Evolutionary conservation across 1,139 yeast species (phyloP).

Genomic region (Torulaspora globosa): DNA sequence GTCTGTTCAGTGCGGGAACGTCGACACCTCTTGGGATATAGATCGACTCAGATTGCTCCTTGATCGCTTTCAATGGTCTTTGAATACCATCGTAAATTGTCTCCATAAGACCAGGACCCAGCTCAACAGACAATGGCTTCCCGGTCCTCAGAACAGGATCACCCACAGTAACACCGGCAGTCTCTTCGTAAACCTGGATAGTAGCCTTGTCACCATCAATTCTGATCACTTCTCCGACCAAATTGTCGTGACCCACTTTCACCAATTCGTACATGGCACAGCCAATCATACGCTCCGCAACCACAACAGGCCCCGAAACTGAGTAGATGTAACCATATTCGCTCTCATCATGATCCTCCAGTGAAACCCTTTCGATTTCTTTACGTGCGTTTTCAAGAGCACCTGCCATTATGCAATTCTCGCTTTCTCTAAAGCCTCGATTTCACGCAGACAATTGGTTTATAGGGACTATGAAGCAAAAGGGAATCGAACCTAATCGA

Average conservation of each 20-base stretch:
- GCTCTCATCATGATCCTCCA: slow-evolving; percentile 70
- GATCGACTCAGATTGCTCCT: slow-evolving; percentile 79
- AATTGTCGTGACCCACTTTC: slow-evolving; percentile 92
- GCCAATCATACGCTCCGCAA: slow-evolving; percentile 98
- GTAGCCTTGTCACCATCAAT: slow-evolving; percentile 95
- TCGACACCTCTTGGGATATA: slow-evolving; percentile 98
- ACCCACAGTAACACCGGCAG: slow-evolving; percentile 98
- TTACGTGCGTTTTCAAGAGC: slow-evolving; percentile 96
- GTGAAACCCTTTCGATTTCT: slow-evolving; percentile 78
- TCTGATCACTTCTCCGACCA: slow-evolving; percentile 98
- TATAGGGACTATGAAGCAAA: neutral
- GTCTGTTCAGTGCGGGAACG: slow-evolving; percentile 87
- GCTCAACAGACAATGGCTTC: slow-evolving; percentile 93
- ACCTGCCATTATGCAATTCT: slow-evolving; percentile 62
- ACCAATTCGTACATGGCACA: slow-evolving; percentile 99
- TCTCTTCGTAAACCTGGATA: slow-evolving; percentile 97
- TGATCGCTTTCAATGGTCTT: slow-evolving; percentile 92
- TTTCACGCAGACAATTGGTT: neutral
- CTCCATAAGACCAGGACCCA: slow-evolving; percentile 99
- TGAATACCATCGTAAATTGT: slow-evolving; percentile 99
- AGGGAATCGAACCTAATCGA: neutral
- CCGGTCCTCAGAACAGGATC: slow-evolving; percentile 98
- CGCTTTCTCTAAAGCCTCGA: slow-evolving; percentile 2
- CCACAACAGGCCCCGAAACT: slow-evolving; percentile 95
- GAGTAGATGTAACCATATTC: slow-evolving; percentile 87